Evolutionary conservation across 257 asterid species (phyloP).

Genomic region (Dorcoceras hygrometricum): DNA sequence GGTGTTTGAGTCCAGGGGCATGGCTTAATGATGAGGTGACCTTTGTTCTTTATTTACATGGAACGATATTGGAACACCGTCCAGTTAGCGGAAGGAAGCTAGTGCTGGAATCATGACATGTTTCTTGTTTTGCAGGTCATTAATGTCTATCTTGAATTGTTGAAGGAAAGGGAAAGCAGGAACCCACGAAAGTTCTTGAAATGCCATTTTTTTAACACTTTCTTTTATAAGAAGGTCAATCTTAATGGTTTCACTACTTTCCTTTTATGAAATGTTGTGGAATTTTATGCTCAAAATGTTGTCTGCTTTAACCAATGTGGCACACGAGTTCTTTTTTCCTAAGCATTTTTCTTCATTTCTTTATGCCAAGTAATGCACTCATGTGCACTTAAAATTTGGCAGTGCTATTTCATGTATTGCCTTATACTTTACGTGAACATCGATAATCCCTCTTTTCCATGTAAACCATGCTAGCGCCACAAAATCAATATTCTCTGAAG

Average conservation of each 20-base stretch:
- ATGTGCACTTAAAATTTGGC: not conserved
- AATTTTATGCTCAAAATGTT: not conserved
- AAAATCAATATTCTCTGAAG: not conserved
- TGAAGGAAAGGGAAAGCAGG: slow-evolving; percentile 89
- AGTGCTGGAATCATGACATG: not conserved
- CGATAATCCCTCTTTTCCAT: not conserved
- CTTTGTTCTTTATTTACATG: slow-evolving; percentile 6
- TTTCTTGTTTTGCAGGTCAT: slow-evolving; percentile 61
- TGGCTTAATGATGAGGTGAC: slow-evolving; percentile 98
- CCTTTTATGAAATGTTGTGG: not conserved
- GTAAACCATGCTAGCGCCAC: not conserved
- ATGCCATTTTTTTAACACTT: slow-evolving; percentile 84
- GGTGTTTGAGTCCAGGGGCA: slow-evolving; percentile 63
- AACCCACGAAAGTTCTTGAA: slow-evolving; percentile 75
- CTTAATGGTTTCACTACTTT: slow-evolving; percentile 13
- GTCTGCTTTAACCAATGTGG: too few relatives aligned
- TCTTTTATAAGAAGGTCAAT: slow-evolving; percentile 90
- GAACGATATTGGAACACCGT: slow-evolving; percentile 3
- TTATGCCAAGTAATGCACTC: not conserved
- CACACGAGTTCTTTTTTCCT: too few relatives aligned
- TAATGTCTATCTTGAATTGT: slow-evolving; percentile 72
- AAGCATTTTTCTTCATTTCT: not conserved
- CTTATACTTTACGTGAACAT: not conserved
- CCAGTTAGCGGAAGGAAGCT: slow-evolving; percentile 15
- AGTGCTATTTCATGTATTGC: not conserved